Evolutionary conservation across 495 filamentous ascomycete species (phyloP), one percentile per base, ranked within the genome.

Genomic region (Hypoxylon intermedium): DNA sequence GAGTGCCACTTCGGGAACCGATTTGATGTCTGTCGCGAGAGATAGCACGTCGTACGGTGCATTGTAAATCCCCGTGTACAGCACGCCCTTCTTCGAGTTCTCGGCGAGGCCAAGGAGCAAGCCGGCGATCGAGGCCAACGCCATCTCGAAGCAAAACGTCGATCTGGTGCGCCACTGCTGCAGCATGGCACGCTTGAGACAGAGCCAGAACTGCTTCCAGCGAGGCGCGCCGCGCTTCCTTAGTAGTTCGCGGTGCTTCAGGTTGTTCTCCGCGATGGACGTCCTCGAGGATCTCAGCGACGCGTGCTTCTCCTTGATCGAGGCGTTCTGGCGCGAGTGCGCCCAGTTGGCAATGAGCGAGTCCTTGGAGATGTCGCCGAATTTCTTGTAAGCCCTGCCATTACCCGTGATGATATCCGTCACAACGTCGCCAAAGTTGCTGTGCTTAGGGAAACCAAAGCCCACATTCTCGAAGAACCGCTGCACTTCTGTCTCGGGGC

Each of bases 61-160:
- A 5, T 75, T 70, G 55, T 76, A 85, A 4, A 80, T 72, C 0
- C 82, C 82, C 6, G 72, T 75, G 71, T 85, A 86, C 6, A 82
- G 60, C 5, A 79, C 72, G 11, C 84, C 83, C 15, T 80, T 70
- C 41, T 73, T 65, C 24, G 75, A 67, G 40, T 74, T 71, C 45
- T 78, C 68, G 0, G 82, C 78, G 0, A 87, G 71, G 1, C 84
- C 83, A 13, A 86, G 79, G 5, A 87, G 68, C 30, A 80, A 56
- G 2, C 84, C 83, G 0, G 78, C 77, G 3, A 86, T 50, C 0
- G 75, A 73, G 36, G 77, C 78, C 20, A 82, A 71, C 20, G 71
- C 73, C 47, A 85, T 77, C 62, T 85, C 83, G 58, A 81, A 77
- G 65, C 71, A 79, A 61, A 84, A 77, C 4, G 72, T 64, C 2